A percentile compares a stretch with the other conserved stretches of the same genome.
Evolutionary conservation across 2,329 filamentous ascomycete species (phyloP).

Genomic region (Westerdykella ornata): DNA sequence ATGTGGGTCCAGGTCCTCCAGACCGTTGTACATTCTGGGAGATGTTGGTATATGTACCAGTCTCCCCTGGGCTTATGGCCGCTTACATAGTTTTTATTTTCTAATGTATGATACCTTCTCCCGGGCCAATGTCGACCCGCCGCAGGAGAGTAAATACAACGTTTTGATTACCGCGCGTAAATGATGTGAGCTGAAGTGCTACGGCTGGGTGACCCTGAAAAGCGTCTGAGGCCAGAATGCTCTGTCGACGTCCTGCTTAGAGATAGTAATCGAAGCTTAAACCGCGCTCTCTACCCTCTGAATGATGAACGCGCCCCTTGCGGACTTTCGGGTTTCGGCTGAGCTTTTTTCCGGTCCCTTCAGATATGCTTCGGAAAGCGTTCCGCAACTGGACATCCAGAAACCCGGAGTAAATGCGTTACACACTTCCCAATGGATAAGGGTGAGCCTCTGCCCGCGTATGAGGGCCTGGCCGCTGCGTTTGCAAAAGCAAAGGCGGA

Average conservation of each 20-base stretch:
- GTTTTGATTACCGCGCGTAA: constrained; percentile 3
- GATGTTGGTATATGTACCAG: constrained; percentile 14
- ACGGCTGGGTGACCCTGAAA: too few relatives aligned
- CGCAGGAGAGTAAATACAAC: constrained; percentile 34
- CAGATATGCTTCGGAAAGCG: not conserved
- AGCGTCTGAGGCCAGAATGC: not conserved
- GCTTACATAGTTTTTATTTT: constrained; percentile 39
- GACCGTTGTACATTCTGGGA: constrained; percentile 31
- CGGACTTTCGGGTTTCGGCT: too few relatives aligned
- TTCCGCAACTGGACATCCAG: not conserved
- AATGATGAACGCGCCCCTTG: too few relatives aligned
- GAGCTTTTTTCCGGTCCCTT: not conserved
- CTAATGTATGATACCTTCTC: constrained; percentile 38
- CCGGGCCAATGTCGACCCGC: constrained; percentile 22
- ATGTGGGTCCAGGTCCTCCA: constrained; percentile 4
- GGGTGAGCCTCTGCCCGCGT: constrained; percentile 33
- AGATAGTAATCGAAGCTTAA: not conserved
- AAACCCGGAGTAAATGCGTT: not conserved
- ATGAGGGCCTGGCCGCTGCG: constrained; percentile 33
- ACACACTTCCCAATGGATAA: constrained; percentile 29
- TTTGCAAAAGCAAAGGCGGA: constrained; percentile 32
- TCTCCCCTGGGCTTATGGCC: constrained; percentile 33
- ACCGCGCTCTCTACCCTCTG: too few relatives aligned
- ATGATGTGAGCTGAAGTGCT: too few relatives aligned
- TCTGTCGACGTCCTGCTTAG: not conserved